phyloP scores from a whole-genome alignment of 2,329 filamentous ascomycete species.

The Alternaria sp. region DNA sequence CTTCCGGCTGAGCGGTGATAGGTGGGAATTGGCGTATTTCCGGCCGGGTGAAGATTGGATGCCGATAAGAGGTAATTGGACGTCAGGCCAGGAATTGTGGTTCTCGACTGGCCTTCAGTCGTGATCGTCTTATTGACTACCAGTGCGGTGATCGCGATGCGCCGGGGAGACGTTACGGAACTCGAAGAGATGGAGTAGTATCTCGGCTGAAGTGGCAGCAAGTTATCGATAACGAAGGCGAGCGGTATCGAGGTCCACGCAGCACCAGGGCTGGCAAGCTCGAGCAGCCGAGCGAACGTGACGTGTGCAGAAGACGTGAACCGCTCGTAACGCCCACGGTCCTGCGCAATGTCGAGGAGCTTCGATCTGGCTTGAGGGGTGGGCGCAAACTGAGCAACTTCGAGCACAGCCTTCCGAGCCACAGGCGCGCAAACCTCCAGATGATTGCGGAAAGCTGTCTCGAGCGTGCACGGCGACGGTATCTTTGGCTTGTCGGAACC shows the following conservation, averaged over 20 bases:
- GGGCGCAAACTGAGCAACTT: conserved; percentile 51
- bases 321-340: conserved; percentile 43
- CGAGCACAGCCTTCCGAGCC: conserved; percentile 47
- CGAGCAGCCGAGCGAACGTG: conserved; percentile 48
- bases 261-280: conserved; percentile 29
- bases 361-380: conserved; percentile 36
- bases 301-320: conserved; percentile 43
- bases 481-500: conserved; percentile 42
- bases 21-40: conserved; percentile 17
- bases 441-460: conserved; percentile 53
- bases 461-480: conserved; percentile 50
- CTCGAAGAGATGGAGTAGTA: conserved; percentile 48
- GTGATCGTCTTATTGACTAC: conserved; percentile 44
- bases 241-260: conserved; percentile 45
- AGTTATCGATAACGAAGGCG: conserved; percentile 39
- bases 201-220: conserved; percentile 33
- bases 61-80: conserved; percentile 49
- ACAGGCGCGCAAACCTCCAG: conserved; percentile 56
- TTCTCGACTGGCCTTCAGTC: conserved; percentile 9
- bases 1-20: conserved; percentile 18
- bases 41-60: conserved; percentile 26
- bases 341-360: conserved; percentile 38
- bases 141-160: conserved; percentile 48
- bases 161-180: conserved; percentile 46
- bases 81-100: conserved; percentile 45